Percentiles rank a stretch among this genome's conserved stretches.
Evolutionary conservation across 2,329 filamentous ascomycete genomes (phyloP).

Genomic region (Rachicladosporium sp.): DNA sequence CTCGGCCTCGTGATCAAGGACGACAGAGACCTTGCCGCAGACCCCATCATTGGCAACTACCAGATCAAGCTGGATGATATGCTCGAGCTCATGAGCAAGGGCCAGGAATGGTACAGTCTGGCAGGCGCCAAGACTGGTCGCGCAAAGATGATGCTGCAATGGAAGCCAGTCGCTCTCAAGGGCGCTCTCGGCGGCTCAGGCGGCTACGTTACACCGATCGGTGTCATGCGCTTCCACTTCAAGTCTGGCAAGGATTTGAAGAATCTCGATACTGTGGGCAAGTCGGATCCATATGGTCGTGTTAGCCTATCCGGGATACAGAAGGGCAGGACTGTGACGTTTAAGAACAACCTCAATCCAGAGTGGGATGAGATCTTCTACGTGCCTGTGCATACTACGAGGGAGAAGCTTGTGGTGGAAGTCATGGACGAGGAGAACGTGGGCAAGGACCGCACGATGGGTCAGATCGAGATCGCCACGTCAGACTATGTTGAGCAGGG

Average conservation of each 20-base stretch:
- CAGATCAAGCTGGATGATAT: slow-evolving; percentile 94
- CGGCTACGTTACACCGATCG: slow-evolving; percentile 85
- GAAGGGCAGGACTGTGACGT: slow-evolving; percentile 85
- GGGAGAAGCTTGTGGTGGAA: slow-evolving; percentile 77
- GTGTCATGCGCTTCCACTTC: slow-evolving; percentile 91
- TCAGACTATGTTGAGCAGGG: slow-evolving; percentile 68
- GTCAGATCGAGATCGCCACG: slow-evolving; percentile 63
- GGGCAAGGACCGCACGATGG: slow-evolving; percentile 79
- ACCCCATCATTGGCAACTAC: slow-evolving; percentile 80
- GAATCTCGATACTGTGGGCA: slow-evolving; percentile 90
- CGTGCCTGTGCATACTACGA: slow-evolving; percentile 71
- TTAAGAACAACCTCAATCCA: slow-evolving; percentile 88
- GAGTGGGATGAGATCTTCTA: slow-evolving; percentile 95
- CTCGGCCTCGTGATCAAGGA: slow-evolving; percentile 91
- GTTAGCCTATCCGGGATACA: slow-evolving; percentile 82
- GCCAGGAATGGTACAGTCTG: slow-evolving; percentile 92
- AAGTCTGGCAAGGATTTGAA: slow-evolving; percentile 69
- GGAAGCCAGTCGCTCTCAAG: slow-evolving; percentile 85
- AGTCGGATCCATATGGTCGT: slow-evolving; percentile 89
- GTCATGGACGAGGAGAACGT: slow-evolving; percentile 95
- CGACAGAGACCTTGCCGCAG: slow-evolving; percentile 70
- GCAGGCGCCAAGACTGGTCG: slow-evolving; percentile 69
- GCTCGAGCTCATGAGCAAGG: slow-evolving; percentile 78
- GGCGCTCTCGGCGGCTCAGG: slow-evolving; percentile 65
- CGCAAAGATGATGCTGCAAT: slow-evolving; percentile 81